These are phyloP conservation scores for Aaosphaeria pasadenensis DNA, from an alignment of 2,329 filamentous ascomycete genomes.

Conservation along the genomic window DNA sequence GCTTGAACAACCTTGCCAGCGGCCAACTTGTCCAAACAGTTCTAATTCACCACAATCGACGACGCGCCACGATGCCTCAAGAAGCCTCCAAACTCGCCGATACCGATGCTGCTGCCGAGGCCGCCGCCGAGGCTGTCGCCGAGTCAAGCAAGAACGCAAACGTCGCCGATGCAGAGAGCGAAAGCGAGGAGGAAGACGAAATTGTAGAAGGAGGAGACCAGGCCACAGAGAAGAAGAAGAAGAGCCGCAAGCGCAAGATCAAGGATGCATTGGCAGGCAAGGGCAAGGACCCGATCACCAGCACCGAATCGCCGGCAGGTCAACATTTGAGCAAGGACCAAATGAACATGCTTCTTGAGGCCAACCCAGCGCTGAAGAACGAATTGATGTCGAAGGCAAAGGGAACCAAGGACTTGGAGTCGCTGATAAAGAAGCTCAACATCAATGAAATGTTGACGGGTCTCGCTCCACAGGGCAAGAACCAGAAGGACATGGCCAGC, in stretches of 20 bases:
- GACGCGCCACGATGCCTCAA: slow-evolving; percentile 26
- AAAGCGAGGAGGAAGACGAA: slow-evolving; percentile 33
- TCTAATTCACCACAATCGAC: no score
- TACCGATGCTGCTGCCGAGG: slow-evolving; percentile 48
- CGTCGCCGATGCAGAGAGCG: slow-evolving; percentile 30
- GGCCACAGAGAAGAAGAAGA: slow-evolving; percentile 60
- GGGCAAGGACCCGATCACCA: slow-evolving; percentile 25
- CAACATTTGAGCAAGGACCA: slow-evolving; percentile 36
- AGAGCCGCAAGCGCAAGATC: slow-evolving; percentile 63
- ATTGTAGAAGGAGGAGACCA: slow-evolving; percentile 34
- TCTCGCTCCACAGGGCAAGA: slow-evolving; percentile 75
- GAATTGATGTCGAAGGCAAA: slow-evolving; percentile 31
- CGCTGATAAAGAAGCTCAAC: slow-evolving; percentile 60
- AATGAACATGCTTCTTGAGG: slow-evolving; percentile 33
- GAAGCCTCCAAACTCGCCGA: slow-evolving; percentile 64
- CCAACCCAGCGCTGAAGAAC: slow-evolving; percentile 38
- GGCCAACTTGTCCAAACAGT: no score
- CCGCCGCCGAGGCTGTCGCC: slow-evolving; percentile 40
- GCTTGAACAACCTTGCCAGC: no score
- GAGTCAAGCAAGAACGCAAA: slow-evolving; percentile 28
- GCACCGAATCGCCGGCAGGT: slow-evolving; percentile 24
- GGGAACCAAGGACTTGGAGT: slow-evolving; percentile 33
- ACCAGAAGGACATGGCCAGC: slow-evolving; percentile 90
- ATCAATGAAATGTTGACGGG: slow-evolving; percentile 73
- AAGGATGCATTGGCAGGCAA: slow-evolving; percentile 42